A percentile compares a stretch with the other conserved stretches of the same genome.
These are phyloP conservation scores for Wickerhamomyces ciferrii DNA, from an alignment of 805 yeast genomes.

Conservation along the genomic window DNA sequence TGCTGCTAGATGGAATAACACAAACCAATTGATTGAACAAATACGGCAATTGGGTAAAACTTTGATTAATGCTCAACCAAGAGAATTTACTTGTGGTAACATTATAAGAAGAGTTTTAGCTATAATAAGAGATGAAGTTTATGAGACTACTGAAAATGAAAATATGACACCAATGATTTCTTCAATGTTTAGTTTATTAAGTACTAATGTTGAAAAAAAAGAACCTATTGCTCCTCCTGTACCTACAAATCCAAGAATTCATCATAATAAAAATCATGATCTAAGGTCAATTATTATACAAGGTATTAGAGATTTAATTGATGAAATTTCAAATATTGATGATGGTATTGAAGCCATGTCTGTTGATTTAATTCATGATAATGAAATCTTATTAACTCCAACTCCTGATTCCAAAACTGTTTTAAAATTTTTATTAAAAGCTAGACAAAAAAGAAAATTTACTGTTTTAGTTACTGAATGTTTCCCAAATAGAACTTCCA, in stretches of 20 bases:
- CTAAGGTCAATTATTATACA: slow-evolving; percentile 83
- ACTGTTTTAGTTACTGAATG: slow-evolving; percentile 89
- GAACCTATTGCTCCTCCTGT: slow-evolving; percentile 9
- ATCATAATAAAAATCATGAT: slow-evolving; percentile 39
- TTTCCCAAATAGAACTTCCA: slow-evolving; percentile 80
- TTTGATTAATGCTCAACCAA: slow-evolving; percentile 77
- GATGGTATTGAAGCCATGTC: slow-evolving; percentile 91
- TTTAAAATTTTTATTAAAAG: slow-evolving; percentile 76
- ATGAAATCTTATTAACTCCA: slow-evolving; percentile 82
- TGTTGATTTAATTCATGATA: slow-evolving; percentile 90
- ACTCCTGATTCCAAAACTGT: slow-evolving; percentile 92
- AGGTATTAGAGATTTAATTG: slow-evolving; percentile 87
- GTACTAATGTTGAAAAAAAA: slow-evolving; percentile 33
- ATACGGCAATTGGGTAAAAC: slow-evolving; percentile 70
- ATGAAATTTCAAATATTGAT: slow-evolving; percentile 83
- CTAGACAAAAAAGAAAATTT: slow-evolving; percentile 84
- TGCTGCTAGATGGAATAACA: slow-evolving; percentile 79
- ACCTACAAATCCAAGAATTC: slow-evolving; percentile 17
- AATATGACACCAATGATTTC: slow-evolving; percentile 51
- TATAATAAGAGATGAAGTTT: slow-evolving; percentile 80
- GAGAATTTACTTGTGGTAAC: slow-evolving; percentile 86
- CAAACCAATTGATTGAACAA: slow-evolving; percentile 65
- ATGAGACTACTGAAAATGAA: slow-evolving; percentile 34
- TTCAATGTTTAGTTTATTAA: slow-evolving; percentile 81
- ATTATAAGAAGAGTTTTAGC: slow-evolving; percentile 86